Percentiles rank a stretch among this genome's conserved stretches.
These are phyloP conservation scores for Deinandra increscens DNA, from an alignment of 129 eudicot species.

Conservation along the genomic window DNA sequence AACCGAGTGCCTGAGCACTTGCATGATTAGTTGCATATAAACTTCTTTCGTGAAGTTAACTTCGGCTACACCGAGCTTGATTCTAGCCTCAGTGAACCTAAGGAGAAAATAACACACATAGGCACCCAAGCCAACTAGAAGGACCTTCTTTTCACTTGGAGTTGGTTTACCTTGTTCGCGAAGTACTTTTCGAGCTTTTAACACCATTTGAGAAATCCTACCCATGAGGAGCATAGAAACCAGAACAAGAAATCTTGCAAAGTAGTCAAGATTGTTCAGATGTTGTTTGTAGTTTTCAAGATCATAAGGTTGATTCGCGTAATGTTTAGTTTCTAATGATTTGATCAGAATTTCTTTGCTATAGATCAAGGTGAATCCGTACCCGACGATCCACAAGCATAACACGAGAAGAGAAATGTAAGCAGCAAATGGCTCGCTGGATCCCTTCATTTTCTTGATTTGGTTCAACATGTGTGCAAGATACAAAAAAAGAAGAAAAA, in stretches of 20 bases:
- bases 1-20: not conserved
- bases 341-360: constrained; percentile 12
- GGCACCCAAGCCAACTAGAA: constrained; percentile 8
- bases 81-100: not conserved
- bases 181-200: constrained; percentile 25
- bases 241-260: constrained; percentile 28
- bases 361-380: constrained; percentile 15
- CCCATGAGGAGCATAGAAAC: constrained; percentile 31
- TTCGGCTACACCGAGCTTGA: not conserved
- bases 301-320: constrained; percentile 23
- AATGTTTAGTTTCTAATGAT: constrained; percentile 23
- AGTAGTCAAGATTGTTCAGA: constrained; percentile 17
- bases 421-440: constrained; percentile 22
- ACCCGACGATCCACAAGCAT: constrained; percentile 22
- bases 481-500: constrained; percentile 25
- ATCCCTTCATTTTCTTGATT: constrained; percentile 27
- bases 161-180: constrained; percentile 11
- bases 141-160: constrained; percentile 32
- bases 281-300: constrained; percentile 23
- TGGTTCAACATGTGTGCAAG: constrained; percentile 25
- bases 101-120: not conserved
- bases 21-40: constrained; percentile 5
- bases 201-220: constrained; percentile 24
- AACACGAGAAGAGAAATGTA: constrained; percentile 28
- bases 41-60: constrained; percentile 13